Evolutionary conservation across 2,329 filamentous ascomycete species (phyloP).

Genomic region (Graphilbum sp.): DNA sequence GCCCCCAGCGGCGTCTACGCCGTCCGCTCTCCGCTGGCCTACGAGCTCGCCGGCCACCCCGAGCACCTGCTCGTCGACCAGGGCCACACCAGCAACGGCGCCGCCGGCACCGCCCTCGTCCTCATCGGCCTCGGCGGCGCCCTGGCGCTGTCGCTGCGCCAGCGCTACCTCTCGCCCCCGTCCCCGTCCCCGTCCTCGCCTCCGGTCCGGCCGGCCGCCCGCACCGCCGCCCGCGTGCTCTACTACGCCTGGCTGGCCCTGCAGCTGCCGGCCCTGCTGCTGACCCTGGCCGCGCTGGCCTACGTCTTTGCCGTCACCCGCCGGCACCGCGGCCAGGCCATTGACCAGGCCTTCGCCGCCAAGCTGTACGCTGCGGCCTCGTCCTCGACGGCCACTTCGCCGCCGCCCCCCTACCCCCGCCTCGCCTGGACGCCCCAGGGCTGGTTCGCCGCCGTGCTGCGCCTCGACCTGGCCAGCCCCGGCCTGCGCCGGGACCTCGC

Average conservation of each 20-base stretch:
- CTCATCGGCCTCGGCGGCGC: constrained; percentile 18
- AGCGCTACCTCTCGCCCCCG: background rate
- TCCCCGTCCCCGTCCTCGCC: background rate
- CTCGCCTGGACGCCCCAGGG: constrained; percentile 22
- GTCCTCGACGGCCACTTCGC: no score
- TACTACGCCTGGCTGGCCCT: constrained; percentile 20
- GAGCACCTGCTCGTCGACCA: constrained; percentile 19
- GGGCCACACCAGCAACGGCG: constrained; percentile 25
- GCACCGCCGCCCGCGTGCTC: constrained; percentile 1
- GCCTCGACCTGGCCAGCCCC: constrained; percentile 14
- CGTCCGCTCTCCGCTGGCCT: constrained; percentile 9
- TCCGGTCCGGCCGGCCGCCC: no score
- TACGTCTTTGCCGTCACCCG: constrained; percentile 20
- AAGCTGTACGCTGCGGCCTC: no score
- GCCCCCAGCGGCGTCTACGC: constrained; percentile 13
- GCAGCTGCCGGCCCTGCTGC: constrained; percentile 18
- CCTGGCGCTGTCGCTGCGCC: constrained; percentile 12
- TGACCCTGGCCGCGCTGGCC: constrained; percentile 19
- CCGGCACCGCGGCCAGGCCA: constrained; percentile 14
- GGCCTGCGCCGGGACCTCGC: constrained; percentile 11
- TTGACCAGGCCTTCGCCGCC: constrained; percentile 14
- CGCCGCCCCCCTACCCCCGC: constrained; percentile 13
- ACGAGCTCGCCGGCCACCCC: constrained; percentile 16
- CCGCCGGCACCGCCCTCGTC: constrained; percentile 20
- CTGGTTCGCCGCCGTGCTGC: constrained; percentile 18